A percentile compares a stretch with the other conserved stretches of the same genome.
Conservation (phyloP, 805 yeast genomes). For the Naumovozyma baii region DNA sequence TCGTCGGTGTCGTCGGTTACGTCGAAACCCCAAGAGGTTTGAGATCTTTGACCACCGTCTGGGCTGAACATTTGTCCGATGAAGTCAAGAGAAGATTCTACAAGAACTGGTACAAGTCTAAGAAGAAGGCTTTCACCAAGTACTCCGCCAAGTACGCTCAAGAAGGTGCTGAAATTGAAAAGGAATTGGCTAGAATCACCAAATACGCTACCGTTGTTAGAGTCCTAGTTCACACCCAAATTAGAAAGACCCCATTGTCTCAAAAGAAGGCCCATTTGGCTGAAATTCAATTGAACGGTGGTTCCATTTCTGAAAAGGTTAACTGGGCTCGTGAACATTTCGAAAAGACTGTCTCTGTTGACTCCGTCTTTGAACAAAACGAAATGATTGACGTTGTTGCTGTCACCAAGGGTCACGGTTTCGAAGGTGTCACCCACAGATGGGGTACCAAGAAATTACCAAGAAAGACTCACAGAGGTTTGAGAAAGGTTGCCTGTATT, state of each 20-base stretch:
- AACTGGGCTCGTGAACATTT: conserved; percentile 98
- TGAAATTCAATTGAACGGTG: conserved; percentile 99
- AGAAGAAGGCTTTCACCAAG: conserved; percentile 99
- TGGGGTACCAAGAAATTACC: conserved; percentile 99
- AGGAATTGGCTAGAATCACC: conserved; percentile 96
- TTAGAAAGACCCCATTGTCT: conserved; percentile 96
- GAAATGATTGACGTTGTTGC: conserved; percentile 98
- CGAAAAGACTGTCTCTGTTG: conserved; percentile 95
- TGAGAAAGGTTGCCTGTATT: conserved; percentile 99
- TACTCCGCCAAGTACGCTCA: conserved; percentile 97
- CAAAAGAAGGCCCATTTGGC: conserved; percentile 99
- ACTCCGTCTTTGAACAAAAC: conserved; percentile 95
- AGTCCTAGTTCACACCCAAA: conserved; percentile 98
- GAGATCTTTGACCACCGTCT: conserved; percentile 98
- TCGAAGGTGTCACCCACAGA: conserved; percentile 99
- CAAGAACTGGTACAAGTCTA: conserved; percentile 99
- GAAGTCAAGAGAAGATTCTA: conserved; percentile 99
- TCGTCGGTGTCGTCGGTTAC: conserved; percentile 99
- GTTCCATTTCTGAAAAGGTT: conserved; percentile 94
- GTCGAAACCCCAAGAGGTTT: conserved; percentile 99
- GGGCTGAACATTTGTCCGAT: conserved; percentile 99
- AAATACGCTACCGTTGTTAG: conserved; percentile 98
- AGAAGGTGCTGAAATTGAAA: conserved; percentile 79
- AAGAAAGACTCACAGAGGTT: conserved; percentile 99
- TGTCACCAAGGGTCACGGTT: conserved; percentile 99